phyloP scores from a whole-genome alignment of 2,329 filamentous ascomycete genomes.

The Keithomyces neogunnii region DNA sequence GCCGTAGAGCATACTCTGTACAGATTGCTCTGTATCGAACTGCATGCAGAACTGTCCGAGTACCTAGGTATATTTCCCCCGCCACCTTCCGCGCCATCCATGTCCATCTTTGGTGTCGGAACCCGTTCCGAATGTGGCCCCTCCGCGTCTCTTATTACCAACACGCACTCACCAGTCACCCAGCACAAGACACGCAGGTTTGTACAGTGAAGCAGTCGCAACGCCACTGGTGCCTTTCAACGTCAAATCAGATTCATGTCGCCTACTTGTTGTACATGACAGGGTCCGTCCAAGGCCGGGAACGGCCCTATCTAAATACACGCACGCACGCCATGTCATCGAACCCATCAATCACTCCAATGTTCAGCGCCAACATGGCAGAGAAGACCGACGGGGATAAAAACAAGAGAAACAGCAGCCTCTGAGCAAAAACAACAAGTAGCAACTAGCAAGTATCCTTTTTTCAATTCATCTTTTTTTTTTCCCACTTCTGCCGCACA shows the following conservation, averaged over 20 bases:
- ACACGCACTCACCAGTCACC: too few relatives aligned
- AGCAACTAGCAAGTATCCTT: conserved; percentile 4
- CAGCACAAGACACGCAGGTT: too few relatives aligned
- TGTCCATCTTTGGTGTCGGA: too few relatives aligned
- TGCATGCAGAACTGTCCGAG: too few relatives aligned
- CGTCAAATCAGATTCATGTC: conserved; percentile 2
- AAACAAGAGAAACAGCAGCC: not conserved
- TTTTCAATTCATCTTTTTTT: not conserved
- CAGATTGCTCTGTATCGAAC: too few relatives aligned
- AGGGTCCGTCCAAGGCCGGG: conserved; percentile 4
- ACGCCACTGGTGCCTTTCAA: not conserved
- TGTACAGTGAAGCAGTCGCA: too few relatives aligned
- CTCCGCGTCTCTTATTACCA: too few relatives aligned
- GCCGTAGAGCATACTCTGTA: too few relatives aligned
- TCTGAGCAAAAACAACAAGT: conserved; percentile 2
- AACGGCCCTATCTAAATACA: conserved; percentile 6
- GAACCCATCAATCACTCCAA: not conserved
- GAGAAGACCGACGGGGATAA: not conserved
- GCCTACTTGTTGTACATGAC: conserved; percentile 5
- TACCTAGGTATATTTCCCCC: too few relatives aligned
- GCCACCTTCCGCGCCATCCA: too few relatives aligned
- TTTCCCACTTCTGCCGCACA: not conserved
- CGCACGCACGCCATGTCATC: conserved; percentile 2
- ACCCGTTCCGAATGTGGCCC: too few relatives aligned
- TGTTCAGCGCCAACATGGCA: not conserved